Percentiles rank a stretch among this genome's conserved stretches.
Conservation (phyloP, 148 eudicot genomes). For the Linanthus parryae region DNA sequence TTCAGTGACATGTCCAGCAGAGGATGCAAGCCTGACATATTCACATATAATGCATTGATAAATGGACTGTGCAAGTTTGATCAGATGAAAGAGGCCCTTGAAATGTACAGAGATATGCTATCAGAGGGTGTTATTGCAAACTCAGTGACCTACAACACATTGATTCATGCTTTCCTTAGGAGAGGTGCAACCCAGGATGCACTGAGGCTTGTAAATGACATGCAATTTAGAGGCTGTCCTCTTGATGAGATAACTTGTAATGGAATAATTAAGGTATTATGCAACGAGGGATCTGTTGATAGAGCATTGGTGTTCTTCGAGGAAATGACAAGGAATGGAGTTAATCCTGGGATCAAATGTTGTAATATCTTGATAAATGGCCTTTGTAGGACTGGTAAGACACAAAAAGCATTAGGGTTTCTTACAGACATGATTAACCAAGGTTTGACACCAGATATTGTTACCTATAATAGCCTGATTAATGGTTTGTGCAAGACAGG, state of each 20-base stretch:
- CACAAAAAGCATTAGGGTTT: slow-evolving; percentile 63
- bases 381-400: slow-evolving; percentile 51
- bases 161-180: slow-evolving; percentile 70
- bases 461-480: slow-evolving; percentile 76
- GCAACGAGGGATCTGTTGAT: slow-evolving; percentile 73
- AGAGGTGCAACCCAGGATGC: slow-evolving; percentile 58
- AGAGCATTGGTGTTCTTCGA: slow-evolving; percentile 77
- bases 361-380: slow-evolving; percentile 79
- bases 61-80: slow-evolving; percentile 66
- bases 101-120: slow-evolving; percentile 65
- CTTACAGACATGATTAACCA: slow-evolving; percentile 55
- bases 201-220: slow-evolving; percentile 75
- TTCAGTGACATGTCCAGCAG: slow-evolving; percentile 40
- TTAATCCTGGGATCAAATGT: slow-evolving; percentile 37
- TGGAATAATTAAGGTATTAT: slow-evolving; percentile 69
- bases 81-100: slow-evolving; percentile 64
- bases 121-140: slow-evolving; percentile 90
- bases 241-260: slow-evolving; percentile 72
- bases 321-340: slow-evolving; percentile 68
- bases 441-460: slow-evolving; percentile 79
- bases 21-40: slow-evolving; percentile 76
- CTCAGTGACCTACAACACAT: slow-evolving; percentile 75
- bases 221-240: slow-evolving; percentile 76
- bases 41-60: slow-evolving; percentile 74
- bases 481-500: slow-evolving; percentile 70